phyloP scores from a whole-genome alignment of 768 basidiomycete genomes.

The Leccinum boreale region DNA sequence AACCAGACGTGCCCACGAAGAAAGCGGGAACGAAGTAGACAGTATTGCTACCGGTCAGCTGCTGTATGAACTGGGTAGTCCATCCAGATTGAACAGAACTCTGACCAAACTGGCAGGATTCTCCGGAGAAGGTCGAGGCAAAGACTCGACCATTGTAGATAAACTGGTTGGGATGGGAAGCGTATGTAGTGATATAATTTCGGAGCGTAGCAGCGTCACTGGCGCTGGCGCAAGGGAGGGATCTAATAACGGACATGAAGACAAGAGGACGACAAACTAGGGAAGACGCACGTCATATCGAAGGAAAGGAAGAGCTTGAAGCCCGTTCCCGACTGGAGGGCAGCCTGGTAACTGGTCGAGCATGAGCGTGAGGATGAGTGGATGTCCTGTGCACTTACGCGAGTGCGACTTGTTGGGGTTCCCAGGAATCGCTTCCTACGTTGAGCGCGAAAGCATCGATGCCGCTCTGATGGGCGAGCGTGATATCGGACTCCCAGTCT shows the following conservation, averaged over 20 bases:
- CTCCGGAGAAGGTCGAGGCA: slow-evolving; percentile 71
- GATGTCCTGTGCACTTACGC: slow-evolving; percentile 43
- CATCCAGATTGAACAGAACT: slow-evolving; percentile 50
- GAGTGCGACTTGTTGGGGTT: slow-evolving; percentile 55
- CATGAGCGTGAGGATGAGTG: slow-evolving; percentile 13
- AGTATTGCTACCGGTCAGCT: slow-evolving; percentile 41
- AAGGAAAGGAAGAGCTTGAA: slow-evolving; percentile 79
- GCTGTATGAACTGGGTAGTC: slow-evolving; percentile 49
- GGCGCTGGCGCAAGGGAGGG: slow-evolving; percentile 49
- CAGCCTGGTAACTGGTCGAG: slow-evolving; percentile 50
- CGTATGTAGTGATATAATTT: slow-evolving; percentile 50
- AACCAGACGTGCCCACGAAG: slow-evolving; percentile 54
- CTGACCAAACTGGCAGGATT: slow-evolving; percentile 65
- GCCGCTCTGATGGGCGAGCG: slow-evolving; percentile 52
- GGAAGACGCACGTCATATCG: slow-evolving; percentile 63
- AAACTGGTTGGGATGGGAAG: slow-evolving; percentile 58
- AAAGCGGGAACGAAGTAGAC: slow-evolving; percentile 70
- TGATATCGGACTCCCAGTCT: slow-evolving; percentile 49
- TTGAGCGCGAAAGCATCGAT: slow-evolving; percentile 75
- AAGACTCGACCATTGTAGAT: slow-evolving; percentile 45
- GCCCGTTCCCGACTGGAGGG: slow-evolving; percentile 44
- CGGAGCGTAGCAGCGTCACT: slow-evolving; percentile 50
- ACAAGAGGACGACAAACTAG: background rate
- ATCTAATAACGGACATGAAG: slow-evolving; percentile 32
- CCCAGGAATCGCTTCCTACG: slow-evolving; percentile 62